phyloP scores from a whole-genome alignment of 129 eudicot genomes.

The Flaveria sonorensis region DNA sequence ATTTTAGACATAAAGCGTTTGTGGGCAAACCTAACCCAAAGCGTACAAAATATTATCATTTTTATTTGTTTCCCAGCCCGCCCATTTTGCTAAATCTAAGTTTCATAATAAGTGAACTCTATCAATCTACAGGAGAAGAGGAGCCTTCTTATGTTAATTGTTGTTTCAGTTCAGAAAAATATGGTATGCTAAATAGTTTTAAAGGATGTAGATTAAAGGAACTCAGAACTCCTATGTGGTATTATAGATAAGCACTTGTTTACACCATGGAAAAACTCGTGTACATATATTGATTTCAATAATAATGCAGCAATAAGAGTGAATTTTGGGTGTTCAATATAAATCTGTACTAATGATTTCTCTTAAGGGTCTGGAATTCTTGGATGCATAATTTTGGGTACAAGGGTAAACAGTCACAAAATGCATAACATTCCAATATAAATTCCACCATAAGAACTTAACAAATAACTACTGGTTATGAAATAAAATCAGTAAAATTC shows the following conservation, averaged over 20 bases:
- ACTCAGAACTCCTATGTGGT: background rate
- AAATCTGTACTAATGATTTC: background rate
- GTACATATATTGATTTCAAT: background rate
- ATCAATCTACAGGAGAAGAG: background rate
- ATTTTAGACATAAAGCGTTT: background rate
- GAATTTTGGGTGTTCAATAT: background rate
- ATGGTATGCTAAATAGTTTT: background rate
- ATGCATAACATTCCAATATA: background rate
- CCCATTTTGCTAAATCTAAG: background rate
- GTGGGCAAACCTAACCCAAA: background rate
- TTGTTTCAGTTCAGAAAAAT: background rate
- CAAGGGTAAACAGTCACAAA: background rate
- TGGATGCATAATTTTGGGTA: conserved; percentile 18
- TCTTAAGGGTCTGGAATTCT: background rate
- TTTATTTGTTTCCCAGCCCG: background rate
- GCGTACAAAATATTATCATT: background rate
- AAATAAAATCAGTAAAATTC: background rate
- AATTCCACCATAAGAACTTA: background rate
- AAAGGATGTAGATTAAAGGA: background rate
- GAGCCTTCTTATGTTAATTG: background rate
- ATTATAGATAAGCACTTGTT: background rate
- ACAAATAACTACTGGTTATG: background rate
- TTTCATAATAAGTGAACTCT: conserved; percentile 5
- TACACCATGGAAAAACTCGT: background rate
- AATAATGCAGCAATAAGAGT: background rate